Conservation (phyloP, 1,284 basidiomycete species). For the Sanghuangporus weigelae region DNA sequence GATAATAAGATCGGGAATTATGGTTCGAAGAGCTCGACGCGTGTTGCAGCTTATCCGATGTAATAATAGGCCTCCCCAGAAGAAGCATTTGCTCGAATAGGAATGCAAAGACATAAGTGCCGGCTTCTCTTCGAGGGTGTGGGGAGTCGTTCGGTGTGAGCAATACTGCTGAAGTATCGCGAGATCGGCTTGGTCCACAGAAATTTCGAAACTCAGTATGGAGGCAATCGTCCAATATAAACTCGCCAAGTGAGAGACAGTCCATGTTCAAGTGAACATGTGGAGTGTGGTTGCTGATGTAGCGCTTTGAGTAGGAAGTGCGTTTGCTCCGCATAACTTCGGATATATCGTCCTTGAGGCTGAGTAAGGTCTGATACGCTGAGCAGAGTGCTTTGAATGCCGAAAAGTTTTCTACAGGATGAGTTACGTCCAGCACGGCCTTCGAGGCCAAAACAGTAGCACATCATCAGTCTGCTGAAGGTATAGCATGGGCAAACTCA, state of each 20-base stretch:
- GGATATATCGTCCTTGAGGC: slow-evolving; percentile 4
- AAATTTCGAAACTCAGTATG: neutral
- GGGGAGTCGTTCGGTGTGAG: neutral
- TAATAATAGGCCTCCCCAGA: neutral
- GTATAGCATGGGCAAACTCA: neutral
- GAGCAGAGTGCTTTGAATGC: slow-evolving; percentile 6
- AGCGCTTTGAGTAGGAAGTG: neutral
- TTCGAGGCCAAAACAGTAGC: neutral
- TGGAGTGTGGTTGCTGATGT: slow-evolving; percentile 1
- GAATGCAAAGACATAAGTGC: neutral
- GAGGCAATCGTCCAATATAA: slow-evolving; percentile 9
- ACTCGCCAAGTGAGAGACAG: neutral
- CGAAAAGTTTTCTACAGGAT: slow-evolving; percentile 4
- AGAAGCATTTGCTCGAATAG: slow-evolving; percentile 12
- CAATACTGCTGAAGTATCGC: no score
- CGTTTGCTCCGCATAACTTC: slow-evolving; percentile 7
- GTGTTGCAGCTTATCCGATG: neutral
- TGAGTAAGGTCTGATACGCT: neutral
- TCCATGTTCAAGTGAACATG: neutral
- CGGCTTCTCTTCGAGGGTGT: neutral
- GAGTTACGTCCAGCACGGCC: slow-evolving; percentile 1
- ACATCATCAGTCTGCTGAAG: neutral
- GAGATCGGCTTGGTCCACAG: no score
- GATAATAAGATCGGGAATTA: neutral
- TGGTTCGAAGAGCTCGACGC: neutral